Base-by-base conservation (phyloP, 2,329 filamentous ascomycete genomes). In the Didymella exigua region DNA sequence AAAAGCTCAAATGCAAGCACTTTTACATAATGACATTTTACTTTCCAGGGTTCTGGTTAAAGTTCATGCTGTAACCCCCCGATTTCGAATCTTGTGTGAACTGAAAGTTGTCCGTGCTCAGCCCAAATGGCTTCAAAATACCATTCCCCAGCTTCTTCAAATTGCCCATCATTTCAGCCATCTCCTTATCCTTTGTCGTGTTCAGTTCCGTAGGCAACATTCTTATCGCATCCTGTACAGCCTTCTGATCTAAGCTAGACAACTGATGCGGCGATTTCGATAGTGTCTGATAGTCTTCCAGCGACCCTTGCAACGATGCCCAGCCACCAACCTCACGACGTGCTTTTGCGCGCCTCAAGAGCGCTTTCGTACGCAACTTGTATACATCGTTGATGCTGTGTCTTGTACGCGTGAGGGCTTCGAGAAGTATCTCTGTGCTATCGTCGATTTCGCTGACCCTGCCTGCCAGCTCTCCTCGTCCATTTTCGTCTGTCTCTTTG, bases 161-260 rank as follows among this genome's bases (percentile, higher is more conserved):
- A 78, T 98, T 97, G 16, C 89, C 90, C 92, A 96, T 96, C 92
- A 98, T 97, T 77, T 99, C 93, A 2, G 84, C 88, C 84, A 95
- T 91, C 76, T 99, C 95, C 64, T 83, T 84, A 69, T 96, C 89
- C 76, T 92, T 91, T 1, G 93, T 92, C 16, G 84, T 84, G 61
- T 93, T 90, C 44, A 91, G 83, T 58, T 83, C 82, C 1, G 82
- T 78, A 1, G 91, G 90, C 33, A 98, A 76, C 19, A 80, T 78
- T 13, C 80, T 75, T 55, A 96, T 79, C 63, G 91, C 88, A 24
- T 79, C 76, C 47, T 85, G 80, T 1, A 96, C 89, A 14, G 88
- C 83, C 66, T 82, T 86, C 70, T 78, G 79, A 67, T 97, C 93
- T 8, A 85, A 80, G 0, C 81, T 67, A 0, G 86, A 82, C 2